Conservation (phyloP, 1,284 basidiomycete genomes). For the Fistulina hepatica region DNA sequence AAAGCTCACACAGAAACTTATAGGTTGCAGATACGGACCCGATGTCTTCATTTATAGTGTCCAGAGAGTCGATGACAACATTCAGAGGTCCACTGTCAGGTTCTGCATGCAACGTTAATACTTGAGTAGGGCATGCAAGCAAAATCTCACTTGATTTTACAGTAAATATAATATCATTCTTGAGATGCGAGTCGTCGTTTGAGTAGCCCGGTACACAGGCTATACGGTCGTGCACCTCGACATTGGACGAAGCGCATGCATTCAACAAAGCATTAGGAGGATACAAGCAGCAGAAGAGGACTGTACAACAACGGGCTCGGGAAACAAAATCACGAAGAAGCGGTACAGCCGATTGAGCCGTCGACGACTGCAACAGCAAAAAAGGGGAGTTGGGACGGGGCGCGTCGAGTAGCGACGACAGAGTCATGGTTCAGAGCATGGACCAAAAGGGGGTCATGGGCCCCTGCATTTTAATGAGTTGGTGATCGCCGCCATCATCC, state of each 20-base stretch:
- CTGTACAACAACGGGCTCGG: too few species aligned
- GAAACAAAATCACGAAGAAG: too few species aligned
- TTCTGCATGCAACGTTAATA: slow-evolving; percentile 15
- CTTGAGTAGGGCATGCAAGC: too few species aligned
- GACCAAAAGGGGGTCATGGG: too few species aligned
- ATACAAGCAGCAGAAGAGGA: slow-evolving; percentile 55
- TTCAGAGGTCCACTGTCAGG: slow-evolving; percentile 35
- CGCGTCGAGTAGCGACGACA: too few species aligned
- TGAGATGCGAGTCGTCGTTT: slow-evolving; percentile 23
- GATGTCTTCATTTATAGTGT: slow-evolving; percentile 48
- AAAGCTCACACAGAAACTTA: slow-evolving; percentile 36
- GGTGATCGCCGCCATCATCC: too few species aligned
- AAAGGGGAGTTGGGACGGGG: too few species aligned
- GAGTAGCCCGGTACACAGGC: slow-evolving; percentile 44
- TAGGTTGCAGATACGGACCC: slow-evolving; percentile 44
- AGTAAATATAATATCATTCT: slow-evolving; percentile 30
- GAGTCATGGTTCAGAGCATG: too few species aligned
- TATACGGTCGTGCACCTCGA: slow-evolving; percentile 43
- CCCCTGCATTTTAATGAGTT: too few species aligned
- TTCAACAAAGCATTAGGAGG: slow-evolving; percentile 34
- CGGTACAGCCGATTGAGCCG: too few species aligned
- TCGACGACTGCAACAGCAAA: too few species aligned
- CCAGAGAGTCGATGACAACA: slow-evolving; percentile 57
- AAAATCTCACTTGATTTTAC: slow-evolving; percentile 37
- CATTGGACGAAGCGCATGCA: slow-evolving; percentile 16